Base-by-base conservation (phyloP, 441 rosid genomes). In the Gossypium schwendimanii region DNA sequence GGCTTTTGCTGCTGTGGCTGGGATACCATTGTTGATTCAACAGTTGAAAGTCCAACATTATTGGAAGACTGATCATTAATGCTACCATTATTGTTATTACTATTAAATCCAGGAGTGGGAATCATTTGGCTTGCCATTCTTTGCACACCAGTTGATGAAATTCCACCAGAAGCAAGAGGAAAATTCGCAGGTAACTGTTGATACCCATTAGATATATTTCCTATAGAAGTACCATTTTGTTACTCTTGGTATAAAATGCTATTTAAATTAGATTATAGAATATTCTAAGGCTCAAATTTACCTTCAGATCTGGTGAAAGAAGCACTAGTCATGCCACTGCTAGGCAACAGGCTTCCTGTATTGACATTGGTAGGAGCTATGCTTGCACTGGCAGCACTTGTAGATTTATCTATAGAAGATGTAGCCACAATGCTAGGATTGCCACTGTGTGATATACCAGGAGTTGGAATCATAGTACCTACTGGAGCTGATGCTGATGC, bases 391-490 rank as follows among this genome's bases (percentile, higher is more conserved):
- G 87, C 77, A 84, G 84, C 77, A 76, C 78, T 84, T 85, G 87
- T 83, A 62, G 89, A 78, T 26, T 91, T 73, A 80, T 88, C 98
- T n/a, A 79, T 81, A 49, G 97, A 89, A 73, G 98, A 87, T 17
- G 93, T 69, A 39, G 72, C 84, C 84, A 86, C 78, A 77, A 88
- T 15, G 70, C 80, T 89, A 24, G 94, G 80, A 86, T 84, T 91
- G 69, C 86, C 93, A 77, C 82, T 78, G 17, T 86, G 94, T 21
- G 89, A 81, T 85, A 96, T 87, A 63, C 99, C 99, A 78, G 99
- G 99, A 15, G 98, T 94, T 20, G 98, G 98, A 75, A 96, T 94
- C 99, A 96, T 96, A 20, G 97, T 86, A 72, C 90, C 89, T 80
- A 82, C 77, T 6, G 94, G 57, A 49, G 97, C 78, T 17, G 94